Conservation (phyloP, 2,329 filamentous ascomycete species). For the Pseudogymnoascus sp. region DNA sequence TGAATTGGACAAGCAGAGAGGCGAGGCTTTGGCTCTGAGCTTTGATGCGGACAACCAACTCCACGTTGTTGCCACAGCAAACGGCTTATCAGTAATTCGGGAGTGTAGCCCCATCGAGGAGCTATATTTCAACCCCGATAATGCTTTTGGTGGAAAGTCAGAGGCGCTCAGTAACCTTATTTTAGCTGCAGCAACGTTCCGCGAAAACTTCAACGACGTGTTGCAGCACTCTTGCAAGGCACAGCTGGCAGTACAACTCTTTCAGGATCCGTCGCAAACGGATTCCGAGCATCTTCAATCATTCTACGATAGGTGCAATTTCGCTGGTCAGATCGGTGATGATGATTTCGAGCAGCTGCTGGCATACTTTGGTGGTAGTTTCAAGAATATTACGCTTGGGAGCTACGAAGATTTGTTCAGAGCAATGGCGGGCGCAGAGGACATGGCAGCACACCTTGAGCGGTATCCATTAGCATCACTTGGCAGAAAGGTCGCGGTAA, state of each 20-base stretch:
- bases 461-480: slow-evolving; percentile 57
- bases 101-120: slow-evolving; percentile 71
- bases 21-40: slow-evolving; percentile 69
- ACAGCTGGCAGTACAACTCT: slow-evolving; percentile 62
- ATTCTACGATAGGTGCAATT: slow-evolving; percentile 70
- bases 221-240: slow-evolving; percentile 59
- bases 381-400: slow-evolving; percentile 46
- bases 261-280: slow-evolving; percentile 61
- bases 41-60: slow-evolving; percentile 63
- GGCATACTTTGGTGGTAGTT: slow-evolving; percentile 57
- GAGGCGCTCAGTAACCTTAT: slow-evolving; percentile 54
- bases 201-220: slow-evolving; percentile 59
- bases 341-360: slow-evolving; percentile 68
- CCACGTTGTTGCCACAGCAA: slow-evolving; percentile 77
- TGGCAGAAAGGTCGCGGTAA: slow-evolving; percentile 65
- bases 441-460: slow-evolving; percentile 23
- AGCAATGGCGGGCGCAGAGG: slow-evolving; percentile 36
- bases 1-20: slow-evolving; percentile 77
- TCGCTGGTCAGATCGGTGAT: slow-evolving; percentile 71
- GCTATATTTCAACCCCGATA: slow-evolving; percentile 56
- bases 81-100: slow-evolving; percentile 69
- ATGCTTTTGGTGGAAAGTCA: slow-evolving; percentile 42
- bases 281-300: slow-evolving; percentile 65
- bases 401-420: slow-evolving; percentile 46
- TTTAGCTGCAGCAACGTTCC: slow-evolving; percentile 59